These are phyloP conservation scores for Aspergillus awamori DNA, from an alignment of 2,329 filamentous ascomycete genomes.

Conservation along the genomic window DNA sequence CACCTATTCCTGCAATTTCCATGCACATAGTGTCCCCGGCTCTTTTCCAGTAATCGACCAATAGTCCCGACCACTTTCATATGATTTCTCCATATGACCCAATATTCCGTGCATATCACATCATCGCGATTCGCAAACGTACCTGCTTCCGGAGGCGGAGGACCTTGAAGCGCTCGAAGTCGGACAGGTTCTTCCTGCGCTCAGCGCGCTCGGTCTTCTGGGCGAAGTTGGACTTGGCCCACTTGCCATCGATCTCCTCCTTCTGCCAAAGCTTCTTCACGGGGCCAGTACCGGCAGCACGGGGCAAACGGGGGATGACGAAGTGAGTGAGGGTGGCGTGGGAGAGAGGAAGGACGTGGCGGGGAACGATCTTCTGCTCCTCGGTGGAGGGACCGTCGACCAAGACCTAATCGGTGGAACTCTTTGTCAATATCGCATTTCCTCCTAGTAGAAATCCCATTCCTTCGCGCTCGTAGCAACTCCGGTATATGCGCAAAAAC, in stretches of 20 bases:
- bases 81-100: neutral
- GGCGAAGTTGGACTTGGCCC: slow-evolving; percentile 87
- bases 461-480: slow-evolving; percentile 5
- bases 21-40: neutral
- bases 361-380: slow-evolving; percentile 76
- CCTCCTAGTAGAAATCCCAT: slow-evolving; percentile 14
- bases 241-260: slow-evolving; percentile 88
- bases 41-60: neutral
- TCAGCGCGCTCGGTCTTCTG: slow-evolving; percentile 87
- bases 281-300: slow-evolving; percentile 77
- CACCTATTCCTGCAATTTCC: neutral
- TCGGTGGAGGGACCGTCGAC: slow-evolving; percentile 90
- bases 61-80: neutral
- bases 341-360: slow-evolving; percentile 81
- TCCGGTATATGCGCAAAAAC: slow-evolving; percentile 49
- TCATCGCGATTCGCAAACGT: slow-evolving; percentile 41
- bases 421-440: slow-evolving; percentile 26
- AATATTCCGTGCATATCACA: neutral
- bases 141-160: slow-evolving; percentile 99
- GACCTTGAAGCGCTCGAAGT: slow-evolving; percentile 99
- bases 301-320: slow-evolving; percentile 82
- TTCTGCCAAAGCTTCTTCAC: slow-evolving; percentile 91
- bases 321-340: slow-evolving; percentile 87
- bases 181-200: slow-evolving; percentile 87
- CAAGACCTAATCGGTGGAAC: slow-evolving; percentile 68